A percentile compares a stretch with the other conserved stretches of the same genome.
These are phyloP conservation scores for Medicago arabica DNA, from an alignment of 306 rosid species.

Conservation along the genomic window DNA sequence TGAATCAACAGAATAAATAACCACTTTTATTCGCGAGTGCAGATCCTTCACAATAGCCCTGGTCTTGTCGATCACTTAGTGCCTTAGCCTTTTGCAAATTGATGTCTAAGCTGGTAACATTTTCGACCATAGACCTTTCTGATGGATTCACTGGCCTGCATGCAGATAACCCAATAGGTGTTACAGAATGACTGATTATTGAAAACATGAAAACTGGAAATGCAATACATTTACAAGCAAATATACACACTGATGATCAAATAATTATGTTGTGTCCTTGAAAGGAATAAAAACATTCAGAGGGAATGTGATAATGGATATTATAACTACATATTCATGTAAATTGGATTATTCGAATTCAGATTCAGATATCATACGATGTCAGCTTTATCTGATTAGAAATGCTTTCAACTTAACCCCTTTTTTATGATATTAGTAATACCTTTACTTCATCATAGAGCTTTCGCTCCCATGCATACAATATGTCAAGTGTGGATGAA, in stretches of 20 bases:
- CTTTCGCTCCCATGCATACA: slow-evolving; percentile 88
- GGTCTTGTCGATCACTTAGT: slow-evolving; percentile 86
- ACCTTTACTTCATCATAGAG: slow-evolving; percentile 91
- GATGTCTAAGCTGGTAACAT: slow-evolving; percentile 81
- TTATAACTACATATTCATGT: no score
- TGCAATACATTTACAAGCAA: slow-evolving; percentile 13
- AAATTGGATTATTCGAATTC: no score
- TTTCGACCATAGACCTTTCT: slow-evolving; percentile 80
- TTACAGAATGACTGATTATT: slow-evolving; percentile 1
- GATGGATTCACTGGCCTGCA: slow-evolving; percentile 86
- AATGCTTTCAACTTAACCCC: slow-evolving; percentile 11
- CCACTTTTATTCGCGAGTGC: slow-evolving; percentile 84
- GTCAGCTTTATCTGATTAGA: no score
- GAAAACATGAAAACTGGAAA: slow-evolving; percentile 1
- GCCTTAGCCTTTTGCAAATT: slow-evolving; percentile 84
- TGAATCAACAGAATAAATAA: slow-evolving; percentile 83
- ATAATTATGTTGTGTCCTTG: not conserved
- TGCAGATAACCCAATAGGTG: not conserved
- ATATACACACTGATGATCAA: slow-evolving; percentile 9
- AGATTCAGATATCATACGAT: no score
- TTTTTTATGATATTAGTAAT: slow-evolving; percentile 23
- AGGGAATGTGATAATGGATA: no score
- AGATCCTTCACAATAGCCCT: slow-evolving; percentile 87
- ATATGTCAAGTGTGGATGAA: slow-evolving; percentile 78
- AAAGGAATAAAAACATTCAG: no score